Evolutionary conservation across 495 filamentous ascomycete genomes (phyloP).

Genomic region (Terfezia claveryi): DNA sequence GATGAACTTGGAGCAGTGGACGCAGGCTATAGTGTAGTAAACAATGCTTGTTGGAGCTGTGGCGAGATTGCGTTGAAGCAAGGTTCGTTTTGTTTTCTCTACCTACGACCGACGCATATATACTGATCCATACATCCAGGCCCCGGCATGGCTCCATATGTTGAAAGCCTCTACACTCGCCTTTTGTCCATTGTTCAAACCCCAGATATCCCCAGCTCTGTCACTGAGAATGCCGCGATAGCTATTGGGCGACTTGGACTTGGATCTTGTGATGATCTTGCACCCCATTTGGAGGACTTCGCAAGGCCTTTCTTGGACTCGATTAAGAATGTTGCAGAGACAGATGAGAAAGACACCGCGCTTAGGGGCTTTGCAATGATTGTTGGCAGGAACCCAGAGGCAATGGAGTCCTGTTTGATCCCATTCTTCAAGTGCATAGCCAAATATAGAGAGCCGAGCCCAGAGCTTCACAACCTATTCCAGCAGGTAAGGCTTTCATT

Average conservation of each 20-base stretch:
- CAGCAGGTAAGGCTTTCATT: slow-evolving; percentile 24
- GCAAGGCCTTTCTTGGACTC: slow-evolving; percentile 60
- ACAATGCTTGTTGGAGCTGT: slow-evolving; percentile 95
- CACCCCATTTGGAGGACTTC: slow-evolving; percentile 60
- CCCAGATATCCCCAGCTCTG: slow-evolving; percentile 65
- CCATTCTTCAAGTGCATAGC: slow-evolving; percentile 76
- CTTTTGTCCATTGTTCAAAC: slow-evolving; percentile 60
- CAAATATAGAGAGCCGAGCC: slow-evolving; percentile 36
- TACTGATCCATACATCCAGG: slow-evolving; percentile 1
- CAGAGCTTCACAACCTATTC: slow-evolving; percentile 25
- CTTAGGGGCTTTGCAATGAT: slow-evolving; percentile 73
- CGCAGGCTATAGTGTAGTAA: slow-evolving; percentile 71
- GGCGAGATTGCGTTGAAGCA: slow-evolving; percentile 83
- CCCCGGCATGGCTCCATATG: slow-evolving; percentile 46
- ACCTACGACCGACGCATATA: background rate
- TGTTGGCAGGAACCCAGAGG: slow-evolving; percentile 68
- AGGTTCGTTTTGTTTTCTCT: slow-evolving; percentile 20
- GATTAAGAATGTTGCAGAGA: slow-evolving; percentile 65
- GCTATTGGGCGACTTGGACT: slow-evolving; percentile 77
- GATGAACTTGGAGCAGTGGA: slow-evolving; percentile 32
- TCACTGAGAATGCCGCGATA: slow-evolving; percentile 88
- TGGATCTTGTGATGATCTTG: slow-evolving; percentile 51
- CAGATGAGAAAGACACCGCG: slow-evolving; percentile 85
- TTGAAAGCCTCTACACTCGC: slow-evolving; percentile 51
- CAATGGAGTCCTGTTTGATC: slow-evolving; percentile 66